Percentiles rank a stretch among this genome's conserved stretches.
Conservation (phyloP, 2,329 filamentous ascomycete species). For the Penicillium glabrum region DNA sequence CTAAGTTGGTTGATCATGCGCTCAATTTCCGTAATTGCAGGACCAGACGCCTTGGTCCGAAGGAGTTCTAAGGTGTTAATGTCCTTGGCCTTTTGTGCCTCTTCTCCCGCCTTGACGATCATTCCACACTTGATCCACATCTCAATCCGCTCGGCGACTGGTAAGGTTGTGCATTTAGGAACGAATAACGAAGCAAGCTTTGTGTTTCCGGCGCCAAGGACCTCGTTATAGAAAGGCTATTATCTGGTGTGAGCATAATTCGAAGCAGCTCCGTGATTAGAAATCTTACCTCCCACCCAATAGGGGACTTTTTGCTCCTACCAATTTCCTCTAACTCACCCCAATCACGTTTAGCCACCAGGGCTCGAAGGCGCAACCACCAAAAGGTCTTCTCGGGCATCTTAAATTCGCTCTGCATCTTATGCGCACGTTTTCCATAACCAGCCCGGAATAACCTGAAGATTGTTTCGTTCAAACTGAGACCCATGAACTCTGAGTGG, state of each 20-base stretch:
- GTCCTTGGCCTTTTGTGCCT: conserved; percentile 81
- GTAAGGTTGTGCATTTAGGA: conserved; percentile 76
- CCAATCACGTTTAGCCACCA: conserved; percentile 90
- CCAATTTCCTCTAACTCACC: conserved; percentile 84
- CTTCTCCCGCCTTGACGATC: conserved; percentile 84
- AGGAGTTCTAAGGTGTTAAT: conserved; percentile 71
- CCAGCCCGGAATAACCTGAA: conserved; percentile 82
- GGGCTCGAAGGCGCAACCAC: conserved; percentile 81
- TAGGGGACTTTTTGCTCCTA: conserved; percentile 75
- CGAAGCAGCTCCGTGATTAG: conserved; percentile 9
- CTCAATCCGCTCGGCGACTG: conserved; percentile 68
- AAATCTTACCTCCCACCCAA: conserved; percentile 84
- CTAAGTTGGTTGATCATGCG: conserved; percentile 63
- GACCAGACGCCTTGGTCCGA: conserved; percentile 69
- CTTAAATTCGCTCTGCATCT: conserved; percentile 88
- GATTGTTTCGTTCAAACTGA: conserved; percentile 88
- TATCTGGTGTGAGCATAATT: conserved; percentile 29
- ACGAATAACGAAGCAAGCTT: conserved; percentile 82
- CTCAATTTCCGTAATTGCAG: conserved; percentile 77
- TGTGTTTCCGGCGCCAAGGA: conserved; percentile 84
- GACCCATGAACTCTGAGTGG: conserved; percentile 66
- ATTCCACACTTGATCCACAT: conserved; percentile 98
- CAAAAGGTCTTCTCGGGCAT: conserved; percentile 86
- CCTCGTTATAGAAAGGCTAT: conserved; percentile 87
- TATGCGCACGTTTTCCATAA: conserved; percentile 80